A percentile compares a stretch with the other conserved stretches of the same genome.
Conservation (phyloP, 768 basidiomycete genomes). For the Amanita thiersii region DNA sequence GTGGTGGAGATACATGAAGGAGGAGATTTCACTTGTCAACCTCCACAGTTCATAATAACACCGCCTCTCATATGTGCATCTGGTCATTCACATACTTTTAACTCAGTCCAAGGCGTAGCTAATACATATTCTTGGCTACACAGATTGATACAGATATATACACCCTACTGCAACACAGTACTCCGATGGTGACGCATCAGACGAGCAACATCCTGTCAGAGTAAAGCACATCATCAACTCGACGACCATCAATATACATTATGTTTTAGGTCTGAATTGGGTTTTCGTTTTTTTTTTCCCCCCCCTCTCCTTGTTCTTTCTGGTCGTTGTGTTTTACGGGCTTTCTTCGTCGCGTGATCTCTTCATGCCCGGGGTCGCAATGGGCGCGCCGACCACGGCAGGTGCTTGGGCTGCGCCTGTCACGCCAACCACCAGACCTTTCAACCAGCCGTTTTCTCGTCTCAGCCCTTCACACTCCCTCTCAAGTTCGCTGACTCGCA, state of each 20-base stretch:
- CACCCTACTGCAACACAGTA: constrained; percentile 2
- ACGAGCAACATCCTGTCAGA: no score
- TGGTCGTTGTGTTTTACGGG: constrained; percentile 22
- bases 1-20: no score
- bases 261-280: no score
- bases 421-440: constrained; percentile 83
- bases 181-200: neutral
- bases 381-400: constrained; percentile 14
- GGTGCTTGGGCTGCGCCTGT: constrained; percentile 58
- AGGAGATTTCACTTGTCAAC: no score
- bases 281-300: constrained; percentile 14
- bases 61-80: no score
- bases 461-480: constrained; percentile 85
- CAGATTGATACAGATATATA: neutral
- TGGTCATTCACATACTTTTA: no score
- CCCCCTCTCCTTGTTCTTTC: no score
- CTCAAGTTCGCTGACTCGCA: constrained; percentile 73
- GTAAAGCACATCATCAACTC: no score
- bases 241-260: no score
- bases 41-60: no score
- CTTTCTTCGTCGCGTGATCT: constrained; percentile 28
- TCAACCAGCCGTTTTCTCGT: constrained; percentile 89
- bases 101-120: no score
- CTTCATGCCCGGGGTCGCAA: constrained; percentile 11
- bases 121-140: neutral